Base-by-base conservation (phyloP, 805 yeast genomes). In the Yarrowia hollandica region DNA sequence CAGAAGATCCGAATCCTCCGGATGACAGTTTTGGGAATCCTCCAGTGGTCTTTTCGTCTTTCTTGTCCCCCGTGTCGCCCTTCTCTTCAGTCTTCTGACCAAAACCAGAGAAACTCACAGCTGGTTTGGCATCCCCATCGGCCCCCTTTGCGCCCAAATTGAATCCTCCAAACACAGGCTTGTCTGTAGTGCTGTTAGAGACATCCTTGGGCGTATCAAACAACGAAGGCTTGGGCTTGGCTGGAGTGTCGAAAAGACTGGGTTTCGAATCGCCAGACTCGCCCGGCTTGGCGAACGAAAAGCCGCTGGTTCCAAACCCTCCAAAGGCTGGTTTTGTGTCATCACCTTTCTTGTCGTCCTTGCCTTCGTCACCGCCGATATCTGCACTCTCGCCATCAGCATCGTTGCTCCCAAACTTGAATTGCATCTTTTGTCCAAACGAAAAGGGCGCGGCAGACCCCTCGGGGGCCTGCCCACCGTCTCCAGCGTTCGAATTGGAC, bases 401-500 rank as follows among this genome's bases (percentile, higher is more conserved):
- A 18, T 12, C 7, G n/a, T 4, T n/a, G 30, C 15, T 9, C 18
- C 35, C 50, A 14, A 44, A 44, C 3, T 9, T 19, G 35, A 19
- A 41, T 41, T 26, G 52, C 16, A 35, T 8, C 35, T 28, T 30
- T 8, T 19, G 35, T 9, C 52, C 52, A 21, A 44, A 44, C 16
- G 52, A n/a, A 11, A 44, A 44, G 16, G 18, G 7, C 14, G 52
- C 18, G 14, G 48, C 33, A 3, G 48, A 18, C 6, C 12, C 33
- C n/a, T 18, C 5, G 12, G 12, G 33, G 15, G 48, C 16, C 48
- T 16, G 5, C 4, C 33, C 15, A 5, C 18, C 34, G 48, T 25
- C 48, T 5, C 21, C 52, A 14, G 18, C 16, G 35, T 30, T 44
- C 52, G 35, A 44, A 44, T 44, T 30, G 35, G 35, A 44, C 52